Base-by-base conservation (phyloP, 192 early-diverging fungal species). In the Coemansia erecta region DNA sequence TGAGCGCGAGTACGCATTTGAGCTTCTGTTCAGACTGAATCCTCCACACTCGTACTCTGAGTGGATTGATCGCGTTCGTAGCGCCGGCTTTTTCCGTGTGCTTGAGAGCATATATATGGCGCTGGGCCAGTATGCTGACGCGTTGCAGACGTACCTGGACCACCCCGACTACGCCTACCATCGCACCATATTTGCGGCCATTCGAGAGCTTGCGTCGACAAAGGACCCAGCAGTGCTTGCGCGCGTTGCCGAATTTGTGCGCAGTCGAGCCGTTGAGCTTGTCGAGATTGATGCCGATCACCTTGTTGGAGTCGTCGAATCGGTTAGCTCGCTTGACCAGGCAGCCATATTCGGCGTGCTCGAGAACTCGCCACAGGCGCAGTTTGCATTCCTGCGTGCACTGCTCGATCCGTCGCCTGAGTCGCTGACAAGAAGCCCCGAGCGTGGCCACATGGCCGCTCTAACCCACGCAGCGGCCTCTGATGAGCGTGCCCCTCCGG, bases 1-100 rank as follows among this genome's bases (percentile, higher is more conserved):
- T 17, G 69, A 72, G 52, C 69, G 76, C 51, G 76, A 78, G 48
- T 49, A 65, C 31, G 76, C 76, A 15, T 72, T 72, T 51, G 76
- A 78, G 53, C 59, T 69, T 8, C 26, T 78, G 53, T 64, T 78
- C n/a, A 64, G 43, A 22, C 66, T 78, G 2, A 78, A 69, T 24
- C 76, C 76, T 1, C 76, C 76, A 44, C 70, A 47, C 17, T 64
- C 62, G 6, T 63, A 61, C 26, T 49, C 43, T 18, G 66, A 54
- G 42, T 78, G 68, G 31, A 72, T 78, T 31, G 66, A 68, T 17
- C 65, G 51, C 1, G 58, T 58, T 15, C 65, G 70, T 12, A 17
- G 31, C 19, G 76, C 76, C 6, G 66, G 70, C 22, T 78, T 78
- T 45, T 72, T 63, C 53, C 70, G 76, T 19, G 76, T 72, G 37